Evolutionary conservation across 2,329 filamentous ascomycete genomes (phyloP).

Genomic region (Fusarium sp.): DNA sequence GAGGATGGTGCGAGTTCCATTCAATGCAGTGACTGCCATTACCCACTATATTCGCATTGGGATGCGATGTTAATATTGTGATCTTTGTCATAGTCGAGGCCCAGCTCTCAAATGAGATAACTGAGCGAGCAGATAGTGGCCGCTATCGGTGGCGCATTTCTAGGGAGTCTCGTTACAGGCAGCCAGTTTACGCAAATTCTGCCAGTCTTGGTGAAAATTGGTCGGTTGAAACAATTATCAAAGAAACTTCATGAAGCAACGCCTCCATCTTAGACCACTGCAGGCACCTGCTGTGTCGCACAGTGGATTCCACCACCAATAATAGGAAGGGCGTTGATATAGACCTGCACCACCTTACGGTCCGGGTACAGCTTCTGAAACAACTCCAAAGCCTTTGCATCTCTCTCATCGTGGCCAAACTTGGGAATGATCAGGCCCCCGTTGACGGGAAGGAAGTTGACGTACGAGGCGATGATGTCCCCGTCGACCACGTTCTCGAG

Average conservation of each 20-base stretch:
- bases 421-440: neutral
- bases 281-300: constrained; percentile 19
- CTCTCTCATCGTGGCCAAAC: neutral
- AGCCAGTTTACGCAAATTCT: neutral
- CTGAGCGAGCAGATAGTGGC: no score
- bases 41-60: no score
- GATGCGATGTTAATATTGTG: no score
- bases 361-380: constrained; percentile 1
- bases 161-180: neutral
- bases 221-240: neutral
- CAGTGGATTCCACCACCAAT: constrained; percentile 22
- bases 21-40: no score
- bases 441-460: constrained; percentile 1
- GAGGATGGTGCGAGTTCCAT: no score
- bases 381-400: neutral
- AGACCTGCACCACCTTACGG: neutral
- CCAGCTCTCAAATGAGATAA: no score
- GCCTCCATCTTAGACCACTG: neutral
- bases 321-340: constrained; percentile 7
- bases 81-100: no score
- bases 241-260: neutral
- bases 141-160: neutral
- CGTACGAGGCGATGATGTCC: constrained; percentile 3
- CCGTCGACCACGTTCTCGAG: neutral
- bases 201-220: neutral